Conservation (phyloP, 1,284 basidiomycete genomes). For the Heterobasidion occidentale region DNA sequence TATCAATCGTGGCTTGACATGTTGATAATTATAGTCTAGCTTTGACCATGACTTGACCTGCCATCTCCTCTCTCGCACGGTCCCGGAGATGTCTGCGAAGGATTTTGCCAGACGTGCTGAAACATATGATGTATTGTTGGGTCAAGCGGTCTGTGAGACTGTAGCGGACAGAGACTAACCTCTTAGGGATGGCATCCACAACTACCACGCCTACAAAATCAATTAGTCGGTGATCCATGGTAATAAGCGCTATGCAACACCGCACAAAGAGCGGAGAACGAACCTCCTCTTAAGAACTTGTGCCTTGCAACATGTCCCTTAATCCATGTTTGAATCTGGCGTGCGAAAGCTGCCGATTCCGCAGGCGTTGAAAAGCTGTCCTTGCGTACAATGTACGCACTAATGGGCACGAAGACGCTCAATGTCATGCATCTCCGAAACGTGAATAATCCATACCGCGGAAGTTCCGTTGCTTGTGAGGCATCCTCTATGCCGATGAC, state of each 20-base stretch:
- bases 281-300: conserved; percentile 51
- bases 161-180: conserved; percentile 27
- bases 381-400: conserved; percentile 66
- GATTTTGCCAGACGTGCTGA: conserved; percentile 67
- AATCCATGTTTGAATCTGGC: conserved; percentile 56
- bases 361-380: conserved; percentile 27
- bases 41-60: conserved; percentile 1
- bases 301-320: conserved; percentile 52
- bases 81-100: conserved; percentile 56
- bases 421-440: not conserved
- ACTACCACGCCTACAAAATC: conserved; percentile 28
- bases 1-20: too few relatives aligned
- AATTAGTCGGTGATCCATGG: too few relatives aligned
- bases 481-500: conserved; percentile 63
- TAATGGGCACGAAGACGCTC: conserved; percentile 13
- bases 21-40: conserved; percentile 9
- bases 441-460: conserved; percentile 36
- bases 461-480: conserved; percentile 68
- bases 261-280: too few relatives aligned
- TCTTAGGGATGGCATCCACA: conserved; percentile 58
- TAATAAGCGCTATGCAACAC: too few relatives aligned
- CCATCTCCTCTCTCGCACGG: conserved; percentile 41
- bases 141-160: not conserved
- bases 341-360: conserved; percentile 29
- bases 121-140: not conserved